Evolutionary conservation across 352 stramenopile genomes (phyloP).

Genomic region (Globisporangium polare): DNA sequence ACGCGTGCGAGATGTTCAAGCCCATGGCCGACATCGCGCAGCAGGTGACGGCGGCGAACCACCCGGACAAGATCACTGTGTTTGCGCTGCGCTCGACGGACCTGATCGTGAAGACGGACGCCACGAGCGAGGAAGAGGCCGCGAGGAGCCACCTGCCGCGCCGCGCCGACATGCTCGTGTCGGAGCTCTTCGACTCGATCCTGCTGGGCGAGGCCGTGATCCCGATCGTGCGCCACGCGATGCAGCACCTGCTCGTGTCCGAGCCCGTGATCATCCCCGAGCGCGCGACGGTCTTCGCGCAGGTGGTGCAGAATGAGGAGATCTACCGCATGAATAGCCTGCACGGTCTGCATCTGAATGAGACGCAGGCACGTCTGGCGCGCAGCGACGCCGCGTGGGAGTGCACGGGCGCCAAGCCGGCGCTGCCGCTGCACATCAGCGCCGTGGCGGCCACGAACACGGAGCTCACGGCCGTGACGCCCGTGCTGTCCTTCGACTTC

Average conservation of each 20-base stretch:
- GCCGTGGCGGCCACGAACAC: constrained; percentile 33
- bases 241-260: constrained; percentile 48
- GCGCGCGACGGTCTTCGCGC: constrained; percentile 61
- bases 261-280: constrained; percentile 68
- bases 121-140: not conserved
- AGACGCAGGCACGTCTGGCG: constrained; percentile 32
- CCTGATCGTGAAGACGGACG: constrained; percentile 32
- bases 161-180: constrained; percentile 89
- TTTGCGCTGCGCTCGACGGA: constrained; percentile 75
- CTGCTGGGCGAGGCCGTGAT: constrained; percentile 89
- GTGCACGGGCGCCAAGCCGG: constrained; percentile 60
- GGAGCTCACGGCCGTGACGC: constrained; percentile 35
- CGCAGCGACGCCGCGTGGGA: constrained; percentile 51
- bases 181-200: constrained; percentile 91
- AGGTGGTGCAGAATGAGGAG: constrained; percentile 58
- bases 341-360: constrained; percentile 24
- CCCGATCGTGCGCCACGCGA: constrained; percentile 77
- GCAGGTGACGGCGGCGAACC: constrained; percentile 64
- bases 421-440: constrained; percentile 61
- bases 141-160: constrained; percentile 37
- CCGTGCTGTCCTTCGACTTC: constrained; percentile 70
- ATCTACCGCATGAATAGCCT: constrained; percentile 75
- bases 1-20: constrained; percentile 91
- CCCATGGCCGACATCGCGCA: constrained; percentile 81
- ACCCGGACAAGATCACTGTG: constrained; percentile 71